Evolutionary conservation across 2,329 filamentous ascomycete genomes (phyloP).

Genomic region (Coniochaeta hoffmannii): DNA sequence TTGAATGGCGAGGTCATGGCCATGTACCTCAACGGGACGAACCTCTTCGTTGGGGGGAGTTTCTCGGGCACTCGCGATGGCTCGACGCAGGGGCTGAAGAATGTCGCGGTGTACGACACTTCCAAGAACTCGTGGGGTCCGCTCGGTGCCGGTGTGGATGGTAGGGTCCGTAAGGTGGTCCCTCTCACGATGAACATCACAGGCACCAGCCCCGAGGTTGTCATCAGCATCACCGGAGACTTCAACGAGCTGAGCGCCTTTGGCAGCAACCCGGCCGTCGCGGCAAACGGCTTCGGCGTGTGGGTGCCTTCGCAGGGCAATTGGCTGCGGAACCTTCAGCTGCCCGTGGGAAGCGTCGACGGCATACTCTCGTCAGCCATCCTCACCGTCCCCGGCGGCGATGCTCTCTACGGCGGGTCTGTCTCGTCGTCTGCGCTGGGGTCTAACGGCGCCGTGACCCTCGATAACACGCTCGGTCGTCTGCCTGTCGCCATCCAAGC

Average conservation of each 20-base stretch:
- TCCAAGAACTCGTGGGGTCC: slow-evolving; percentile 63
- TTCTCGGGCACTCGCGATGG: slow-evolving; percentile 68
- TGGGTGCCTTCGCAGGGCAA: slow-evolving; percentile 83
- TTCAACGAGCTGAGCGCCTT: slow-evolving; percentile 70
- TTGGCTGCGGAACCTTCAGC: slow-evolving; percentile 77
- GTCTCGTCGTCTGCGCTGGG: slow-evolving; percentile 68
- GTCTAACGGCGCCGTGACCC: slow-evolving; percentile 63
- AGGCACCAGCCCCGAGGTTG: slow-evolving; percentile 57
- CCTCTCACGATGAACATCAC: slow-evolving; percentile 75
- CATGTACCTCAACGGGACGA: slow-evolving; percentile 59
- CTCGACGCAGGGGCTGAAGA: slow-evolving; percentile 56
- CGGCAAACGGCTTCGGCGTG: slow-evolving; percentile 71
- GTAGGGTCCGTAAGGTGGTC: slow-evolving; percentile 66
- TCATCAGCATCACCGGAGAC: slow-evolving; percentile 71
- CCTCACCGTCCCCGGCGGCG: slow-evolving; percentile 56
- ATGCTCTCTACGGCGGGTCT: slow-evolving; percentile 74
- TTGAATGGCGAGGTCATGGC: slow-evolving; percentile 72
- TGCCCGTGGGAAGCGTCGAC: slow-evolving; percentile 56
- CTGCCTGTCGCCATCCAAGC: slow-evolving; percentile 51
- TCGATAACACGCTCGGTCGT: slow-evolving; percentile 47
- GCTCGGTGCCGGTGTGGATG: slow-evolving; percentile 81
- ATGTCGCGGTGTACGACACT: slow-evolving; percentile 70
- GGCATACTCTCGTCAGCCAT: slow-evolving; percentile 66
- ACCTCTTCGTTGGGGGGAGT: slow-evolving; percentile 74
- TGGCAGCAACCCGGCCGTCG: slow-evolving; percentile 49